Conservation (phyloP, 2,329 filamentous ascomycete genomes). For the Fusarium protoensiforme region DNA sequence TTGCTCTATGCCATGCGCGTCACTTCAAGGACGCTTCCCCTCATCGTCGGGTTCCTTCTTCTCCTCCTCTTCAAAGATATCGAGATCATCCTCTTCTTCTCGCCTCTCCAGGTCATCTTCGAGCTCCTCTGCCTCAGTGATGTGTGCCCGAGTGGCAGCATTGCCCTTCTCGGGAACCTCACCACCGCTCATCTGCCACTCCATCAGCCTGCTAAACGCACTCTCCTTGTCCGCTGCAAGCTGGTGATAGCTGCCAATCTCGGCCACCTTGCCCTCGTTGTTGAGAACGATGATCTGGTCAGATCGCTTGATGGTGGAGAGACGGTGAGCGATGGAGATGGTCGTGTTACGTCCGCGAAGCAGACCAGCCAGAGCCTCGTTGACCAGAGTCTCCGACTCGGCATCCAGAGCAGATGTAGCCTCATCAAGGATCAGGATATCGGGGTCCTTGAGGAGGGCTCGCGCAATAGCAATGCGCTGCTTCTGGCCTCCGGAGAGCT, state of each 20-base stretch:
- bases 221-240: constrained; percentile 79
- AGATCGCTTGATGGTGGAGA: constrained; percentile 96
- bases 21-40: constrained; percentile 34
- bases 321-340: constrained; percentile 94
- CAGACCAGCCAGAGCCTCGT: constrained; percentile 84
- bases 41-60: constrained; percentile 23
- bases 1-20: constrained; percentile 2
- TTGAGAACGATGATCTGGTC: constrained; percentile 95
- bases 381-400: constrained; percentile 96
- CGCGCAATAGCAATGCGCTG: constrained; percentile 97
- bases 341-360: constrained; percentile 92
- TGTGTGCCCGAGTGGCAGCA: constrained; percentile 50
- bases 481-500: constrained; percentile 96
- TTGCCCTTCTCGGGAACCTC: constrained; percentile 63
- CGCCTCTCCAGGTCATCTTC: constrained; percentile 59
- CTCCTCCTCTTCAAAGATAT: constrained; percentile 46
- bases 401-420: constrained; percentile 95
- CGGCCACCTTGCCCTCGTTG: constrained; percentile 87
- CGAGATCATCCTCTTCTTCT: constrained; percentile 48
- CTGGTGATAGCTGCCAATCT: constrained; percentile 85
- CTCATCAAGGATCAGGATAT: constrained; percentile 97
- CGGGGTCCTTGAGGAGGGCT: constrained; percentile 92
- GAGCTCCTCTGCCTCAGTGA: constrained; percentile 64
- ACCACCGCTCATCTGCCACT: constrained; percentile 95
- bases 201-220: constrained; percentile 95